A percentile compares a stretch with the other conserved stretches of the same genome.
phyloP scores from a whole-genome alignment of 306 rosid species.

The Luffa aegyptiaca region DNA sequence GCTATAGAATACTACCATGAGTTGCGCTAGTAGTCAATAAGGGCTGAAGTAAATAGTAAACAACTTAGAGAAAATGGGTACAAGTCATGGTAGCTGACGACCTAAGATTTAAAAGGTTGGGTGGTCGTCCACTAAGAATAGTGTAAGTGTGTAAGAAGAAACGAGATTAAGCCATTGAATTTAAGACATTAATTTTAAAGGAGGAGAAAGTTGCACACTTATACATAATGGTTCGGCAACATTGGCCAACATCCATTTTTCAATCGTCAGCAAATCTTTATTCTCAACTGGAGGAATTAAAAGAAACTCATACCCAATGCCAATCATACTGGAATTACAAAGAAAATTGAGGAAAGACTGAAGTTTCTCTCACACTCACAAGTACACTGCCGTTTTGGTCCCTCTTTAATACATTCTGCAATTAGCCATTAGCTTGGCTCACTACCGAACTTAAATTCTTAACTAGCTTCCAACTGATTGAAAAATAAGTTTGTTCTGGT shows the following conservation, averaged over 20 bases:
- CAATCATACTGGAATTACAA: not conserved
- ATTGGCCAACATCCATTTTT: not conserved
- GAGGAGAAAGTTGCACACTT: not conserved
- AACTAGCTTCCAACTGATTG: not conserved
- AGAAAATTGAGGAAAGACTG: not conserved
- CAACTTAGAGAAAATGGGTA: not conserved
- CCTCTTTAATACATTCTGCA: not conserved
- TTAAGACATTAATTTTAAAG: not conserved
- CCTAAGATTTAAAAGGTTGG: not conserved
- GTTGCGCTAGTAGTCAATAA: not conserved
- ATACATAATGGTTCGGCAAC: not conserved
- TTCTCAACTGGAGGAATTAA: not conserved
- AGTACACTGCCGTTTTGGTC: not conserved
- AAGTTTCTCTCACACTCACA: not conserved
- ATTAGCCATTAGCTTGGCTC: not conserved
- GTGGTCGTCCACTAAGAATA: not conserved
- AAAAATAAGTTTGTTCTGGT: not conserved
- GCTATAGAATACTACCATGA: not conserved
- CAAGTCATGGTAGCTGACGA: not conserved
- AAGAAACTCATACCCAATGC: not conserved
- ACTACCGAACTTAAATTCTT: not conserved
- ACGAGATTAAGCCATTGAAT: not conserved
- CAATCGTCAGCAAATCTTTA: not conserved
- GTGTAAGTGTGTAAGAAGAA: not conserved
- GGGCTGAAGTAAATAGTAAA: not conserved